Conservation (phyloP, 352 stramenopile species). For the Phytophthora litchii region DNA sequence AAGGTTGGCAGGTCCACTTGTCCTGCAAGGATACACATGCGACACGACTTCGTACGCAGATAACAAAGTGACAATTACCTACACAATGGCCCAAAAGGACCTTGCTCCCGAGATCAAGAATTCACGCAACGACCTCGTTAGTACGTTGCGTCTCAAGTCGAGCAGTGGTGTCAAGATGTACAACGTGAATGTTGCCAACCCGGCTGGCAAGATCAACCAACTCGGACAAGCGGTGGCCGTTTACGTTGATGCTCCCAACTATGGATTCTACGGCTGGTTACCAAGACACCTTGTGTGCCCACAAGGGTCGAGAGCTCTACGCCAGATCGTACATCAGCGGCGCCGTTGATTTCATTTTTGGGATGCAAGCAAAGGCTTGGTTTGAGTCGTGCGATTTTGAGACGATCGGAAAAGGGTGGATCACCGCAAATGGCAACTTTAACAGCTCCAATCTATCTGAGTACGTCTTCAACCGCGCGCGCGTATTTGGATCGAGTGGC, state of each 20-base stretch:
- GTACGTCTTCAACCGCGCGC: slow-evolving; percentile 16
- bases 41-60: too few relatives aligned
- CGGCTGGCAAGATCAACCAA: too few relatives aligned
- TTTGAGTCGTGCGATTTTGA: slow-evolving; percentile 17
- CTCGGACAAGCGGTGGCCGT: slow-evolving; percentile 5
- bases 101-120: too few relatives aligned
- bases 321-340: not conserved
- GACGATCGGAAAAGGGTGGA: slow-evolving; percentile 9
- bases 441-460: slow-evolving; percentile 19
- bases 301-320: slow-evolving; percentile 9
- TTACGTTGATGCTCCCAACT: slow-evolving; percentile 12
- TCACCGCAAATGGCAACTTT: slow-evolving; percentile 14
- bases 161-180: too few relatives aligned
- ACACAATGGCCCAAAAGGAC: too few relatives aligned
- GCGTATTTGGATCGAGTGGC: slow-evolving; percentile 1
- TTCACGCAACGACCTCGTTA: too few relatives aligned
- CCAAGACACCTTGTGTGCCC: slow-evolving; percentile 14
- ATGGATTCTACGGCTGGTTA: slow-evolving; percentile 15
- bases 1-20: too few relatives aligned
- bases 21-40: too few relatives aligned
- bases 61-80: too few relatives aligned
- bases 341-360: slow-evolving; percentile 15
- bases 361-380: slow-evolving; percentile 1
- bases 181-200: too few relatives aligned
- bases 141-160: too few relatives aligned